phyloP scores from a whole-genome alignment of 2,329 filamentous ascomycete genomes.

The Colletotrichum tropicicola region DNA sequence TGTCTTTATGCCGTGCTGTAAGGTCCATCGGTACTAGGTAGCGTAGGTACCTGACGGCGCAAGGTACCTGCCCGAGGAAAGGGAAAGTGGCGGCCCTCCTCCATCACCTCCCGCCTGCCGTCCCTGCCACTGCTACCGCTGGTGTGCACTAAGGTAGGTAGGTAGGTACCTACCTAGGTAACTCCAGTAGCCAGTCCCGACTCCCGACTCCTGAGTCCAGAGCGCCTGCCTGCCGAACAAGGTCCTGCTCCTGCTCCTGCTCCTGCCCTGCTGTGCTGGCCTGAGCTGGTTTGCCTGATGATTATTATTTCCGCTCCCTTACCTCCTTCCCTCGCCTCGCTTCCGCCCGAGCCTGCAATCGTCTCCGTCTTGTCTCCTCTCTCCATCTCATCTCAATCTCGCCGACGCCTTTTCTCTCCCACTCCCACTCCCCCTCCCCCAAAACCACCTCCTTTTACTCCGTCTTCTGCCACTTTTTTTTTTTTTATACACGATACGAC shows the following conservation, averaged over 20 bases:
- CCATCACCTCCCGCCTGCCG: conserved; percentile 11
- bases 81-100: neutral
- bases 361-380: neutral
- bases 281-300: no score
- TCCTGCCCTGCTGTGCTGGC: no score
- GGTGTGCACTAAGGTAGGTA: neutral
- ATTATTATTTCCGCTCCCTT: neutral
- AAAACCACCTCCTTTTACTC: neutral
- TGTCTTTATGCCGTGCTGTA: no score
- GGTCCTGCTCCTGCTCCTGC: neutral
- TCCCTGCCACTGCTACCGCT: neutral
- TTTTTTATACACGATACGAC: conserved; percentile 5
- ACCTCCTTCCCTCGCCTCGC: neutral
- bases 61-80: no score
- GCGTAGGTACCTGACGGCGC: neutral
- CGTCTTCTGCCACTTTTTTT: neutral
- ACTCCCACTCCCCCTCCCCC: neutral
- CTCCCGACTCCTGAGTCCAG: no score
- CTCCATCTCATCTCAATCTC: neutral
- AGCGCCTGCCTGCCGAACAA: no score
- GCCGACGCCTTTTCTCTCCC: neutral
- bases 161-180: no score
- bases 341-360: neutral
- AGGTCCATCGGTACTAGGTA: no score
- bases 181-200: no score